Percentiles rank a stretch among this genome's conserved stretches.
Conservation (phyloP, 768 basidiomycete species). For the Boletellus emodensis region DNA sequence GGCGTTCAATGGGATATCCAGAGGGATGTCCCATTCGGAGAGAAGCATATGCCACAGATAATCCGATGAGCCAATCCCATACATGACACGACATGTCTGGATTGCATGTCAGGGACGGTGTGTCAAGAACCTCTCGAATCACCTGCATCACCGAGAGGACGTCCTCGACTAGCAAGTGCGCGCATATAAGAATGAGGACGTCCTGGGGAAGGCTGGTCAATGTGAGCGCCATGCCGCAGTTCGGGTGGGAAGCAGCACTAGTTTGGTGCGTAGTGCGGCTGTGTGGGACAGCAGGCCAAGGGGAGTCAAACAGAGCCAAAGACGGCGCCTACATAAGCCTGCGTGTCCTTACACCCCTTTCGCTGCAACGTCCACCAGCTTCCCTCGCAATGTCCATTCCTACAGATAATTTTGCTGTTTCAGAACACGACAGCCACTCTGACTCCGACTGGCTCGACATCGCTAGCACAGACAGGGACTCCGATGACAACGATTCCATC, state of each 20-base stretch:
- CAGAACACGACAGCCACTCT: conserved; percentile 64
- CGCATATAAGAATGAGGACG: conserved; percentile 38
- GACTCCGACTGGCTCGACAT: conserved; percentile 87
- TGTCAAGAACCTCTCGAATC: conserved; percentile 9
- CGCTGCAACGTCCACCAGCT: conserved; percentile 21
- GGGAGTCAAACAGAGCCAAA: conserved; percentile 29
- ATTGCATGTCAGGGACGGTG: conserved; percentile 15
- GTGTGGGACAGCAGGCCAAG: not conserved
- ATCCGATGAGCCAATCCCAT: conserved; percentile 48
- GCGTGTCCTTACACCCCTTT: conserved; percentile 28
- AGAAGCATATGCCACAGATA: conserved; percentile 52
- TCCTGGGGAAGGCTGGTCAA: conserved; percentile 38
- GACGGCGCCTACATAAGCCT: conserved; percentile 25
- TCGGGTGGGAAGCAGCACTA: not conserved
- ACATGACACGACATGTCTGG: conserved; percentile 59
- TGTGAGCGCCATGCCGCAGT: conserved; percentile 4
- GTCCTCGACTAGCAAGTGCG: conserved; percentile 35
- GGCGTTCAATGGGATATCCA: conserved; percentile 38
- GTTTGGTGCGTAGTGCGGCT: conserved; percentile 2
- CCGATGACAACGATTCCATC: conserved; percentile 68
- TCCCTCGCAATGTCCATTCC: conserved; percentile 30
- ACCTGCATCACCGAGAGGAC: conserved; percentile 50
- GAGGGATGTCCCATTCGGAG: conserved; percentile 31
- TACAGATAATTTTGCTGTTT: conserved; percentile 42
- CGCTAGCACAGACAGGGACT: conserved; percentile 56